Evolutionary conservation across 2,329 filamentous ascomycete species (phyloP).

Genomic region (Fusarium sp.): DNA sequence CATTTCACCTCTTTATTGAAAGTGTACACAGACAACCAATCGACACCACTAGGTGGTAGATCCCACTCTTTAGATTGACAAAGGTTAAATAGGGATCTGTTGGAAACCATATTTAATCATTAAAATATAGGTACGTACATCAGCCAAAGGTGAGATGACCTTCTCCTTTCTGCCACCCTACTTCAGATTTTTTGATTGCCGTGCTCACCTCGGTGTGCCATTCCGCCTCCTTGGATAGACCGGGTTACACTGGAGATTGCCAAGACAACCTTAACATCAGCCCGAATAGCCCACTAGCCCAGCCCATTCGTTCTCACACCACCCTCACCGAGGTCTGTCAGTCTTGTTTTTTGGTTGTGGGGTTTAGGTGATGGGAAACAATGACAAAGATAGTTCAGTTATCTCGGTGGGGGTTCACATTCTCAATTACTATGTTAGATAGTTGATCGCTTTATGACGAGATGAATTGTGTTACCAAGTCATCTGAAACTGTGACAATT

Average conservation of each 20-base stretch:
- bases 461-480: slow-evolving; percentile 24
- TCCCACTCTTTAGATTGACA: no score
- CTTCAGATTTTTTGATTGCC: neutral
- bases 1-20: slow-evolving; percentile 8
- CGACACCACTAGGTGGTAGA: no score
- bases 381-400: slow-evolving; percentile 39
- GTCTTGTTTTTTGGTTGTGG: slow-evolving; percentile 22
- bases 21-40: no score
- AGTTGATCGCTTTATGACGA: slow-evolving; percentile 17
- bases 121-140: no score
- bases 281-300: slow-evolving; percentile 17
- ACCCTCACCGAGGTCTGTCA: slow-evolving; percentile 29
- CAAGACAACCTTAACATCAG: slow-evolving; percentile 43
- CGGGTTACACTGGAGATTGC: slow-evolving; percentile 37
- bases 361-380: slow-evolving; percentile 40
- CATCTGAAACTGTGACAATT: slow-evolving; percentile 11
- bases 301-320: slow-evolving; percentile 34
- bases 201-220: slow-evolving; percentile 34
- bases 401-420: slow-evolving; percentile 24
- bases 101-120: no score
- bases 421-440: neutral
- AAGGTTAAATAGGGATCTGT: no score
- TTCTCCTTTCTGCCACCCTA: slow-evolving; percentile 1
- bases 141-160: no score
- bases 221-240: slow-evolving; percentile 32